A percentile compares a stretch with the other conserved stretches of the same genome.
Evolutionary conservation across 2,329 filamentous ascomycete genomes (phyloP).

Genomic region (Talaromyces sp.): DNA sequence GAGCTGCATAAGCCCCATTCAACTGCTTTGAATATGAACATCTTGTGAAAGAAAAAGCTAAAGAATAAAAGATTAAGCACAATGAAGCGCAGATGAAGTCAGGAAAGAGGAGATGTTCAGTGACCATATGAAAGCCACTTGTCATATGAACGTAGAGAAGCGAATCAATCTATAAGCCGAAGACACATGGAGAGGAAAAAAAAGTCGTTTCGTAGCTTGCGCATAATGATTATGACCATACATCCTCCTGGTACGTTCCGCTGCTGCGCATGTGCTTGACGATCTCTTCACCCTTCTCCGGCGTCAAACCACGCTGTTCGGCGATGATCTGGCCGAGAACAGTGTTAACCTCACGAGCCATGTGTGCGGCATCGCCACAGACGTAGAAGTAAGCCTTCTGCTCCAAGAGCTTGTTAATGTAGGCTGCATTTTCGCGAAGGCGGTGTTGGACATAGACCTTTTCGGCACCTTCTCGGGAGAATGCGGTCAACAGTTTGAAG

Average conservation of each 20-base stretch:
- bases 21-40: slow-evolving; percentile 8
- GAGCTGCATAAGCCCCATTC: background rate
- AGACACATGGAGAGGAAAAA: background rate
- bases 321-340: slow-evolving; percentile 84
- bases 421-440: slow-evolving; percentile 74
- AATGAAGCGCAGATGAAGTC: background rate
- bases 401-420: slow-evolving; percentile 81
- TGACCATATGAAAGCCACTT: background rate
- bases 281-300: slow-evolving; percentile 88
- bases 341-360: slow-evolving; percentile 89
- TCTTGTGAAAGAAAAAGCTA: background rate
- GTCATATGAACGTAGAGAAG: slow-evolving; percentile 12
- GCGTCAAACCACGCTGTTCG: slow-evolving; percentile 73
- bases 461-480: slow-evolving; percentile 80
- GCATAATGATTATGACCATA: slow-evolving; percentile 54
- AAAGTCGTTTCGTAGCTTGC: slow-evolving; percentile 16
- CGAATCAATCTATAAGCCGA: slow-evolving; percentile 14
- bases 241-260: slow-evolving; percentile 91
- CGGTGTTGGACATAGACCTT: slow-evolving; percentile 98
- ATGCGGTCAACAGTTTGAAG: slow-evolving; percentile 87
- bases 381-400: slow-evolving; percentile 94
- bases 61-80: slow-evolving; percentile 2
- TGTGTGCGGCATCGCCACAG: slow-evolving; percentile 94
- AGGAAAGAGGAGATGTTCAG: background rate
- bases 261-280: slow-evolving; percentile 94